phyloP scores from a whole-genome alignment of 306 rosid species.

The Malus asiatica region DNA sequence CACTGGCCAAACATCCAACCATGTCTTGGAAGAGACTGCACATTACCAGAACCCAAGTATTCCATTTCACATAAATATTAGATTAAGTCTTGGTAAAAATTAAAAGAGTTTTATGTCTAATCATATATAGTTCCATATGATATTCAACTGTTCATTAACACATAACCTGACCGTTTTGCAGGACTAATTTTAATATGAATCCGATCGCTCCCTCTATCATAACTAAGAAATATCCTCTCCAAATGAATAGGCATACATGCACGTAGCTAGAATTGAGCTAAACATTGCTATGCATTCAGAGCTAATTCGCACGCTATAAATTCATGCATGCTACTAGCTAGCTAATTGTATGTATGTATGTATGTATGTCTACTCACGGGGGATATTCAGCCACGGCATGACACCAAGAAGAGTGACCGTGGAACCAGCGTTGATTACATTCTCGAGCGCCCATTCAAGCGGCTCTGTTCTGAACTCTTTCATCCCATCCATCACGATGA shows the following conservation, averaged over 20 bases:
- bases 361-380: conserved; percentile 14
- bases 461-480: conserved; percentile 39
- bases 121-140: too few species aligned
- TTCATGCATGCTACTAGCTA: background rate
- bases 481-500: conserved; percentile 57
- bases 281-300: background rate
- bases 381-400: conserved; percentile 61
- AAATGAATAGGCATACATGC: background rate
- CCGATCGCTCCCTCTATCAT: background rate
- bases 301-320: background rate
- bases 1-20: conserved; percentile 41
- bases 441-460: conserved; percentile 43
- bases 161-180: background rate
- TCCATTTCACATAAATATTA: background rate
- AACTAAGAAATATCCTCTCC: background rate
- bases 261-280: background rate
- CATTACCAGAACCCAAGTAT: background rate
- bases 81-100: background rate
- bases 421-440: conserved; percentile 28
- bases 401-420: conserved; percentile 48
- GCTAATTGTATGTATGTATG: background rate
- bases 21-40: conserved; percentile 38
- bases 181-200: background rate
- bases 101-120: background rate
- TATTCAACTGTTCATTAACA: background rate